Percentiles rank a stretch among this genome's conserved stretches.
Conservation (phyloP, 2,329 filamentous ascomycete genomes). For the Macrophomina phaseolina region DNA sequence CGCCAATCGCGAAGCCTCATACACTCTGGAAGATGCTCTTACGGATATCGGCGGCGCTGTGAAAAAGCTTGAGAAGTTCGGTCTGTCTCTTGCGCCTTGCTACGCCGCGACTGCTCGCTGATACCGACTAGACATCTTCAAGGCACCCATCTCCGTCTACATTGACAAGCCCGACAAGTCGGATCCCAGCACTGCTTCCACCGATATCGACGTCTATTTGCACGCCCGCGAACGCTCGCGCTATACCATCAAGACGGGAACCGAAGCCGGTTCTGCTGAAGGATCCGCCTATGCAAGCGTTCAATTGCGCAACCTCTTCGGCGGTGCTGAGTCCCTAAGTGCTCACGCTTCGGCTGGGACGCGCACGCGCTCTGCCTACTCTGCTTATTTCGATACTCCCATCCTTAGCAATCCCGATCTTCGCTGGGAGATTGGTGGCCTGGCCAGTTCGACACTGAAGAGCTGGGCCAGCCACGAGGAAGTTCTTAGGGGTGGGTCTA, state of each 20-base stretch:
- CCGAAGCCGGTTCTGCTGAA: constrained; percentile 91
- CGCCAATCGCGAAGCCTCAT: constrained; percentile 68
- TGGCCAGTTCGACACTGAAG: constrained; percentile 86
- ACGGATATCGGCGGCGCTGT: constrained; percentile 72
- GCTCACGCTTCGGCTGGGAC: constrained; percentile 89
- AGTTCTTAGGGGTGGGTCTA: constrained; percentile 75
- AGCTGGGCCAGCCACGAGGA: constrained; percentile 95
- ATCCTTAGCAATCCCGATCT: constrained; percentile 84
- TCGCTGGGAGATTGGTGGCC: constrained; percentile 76
- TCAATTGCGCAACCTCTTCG: constrained; percentile 89
- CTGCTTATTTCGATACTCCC: constrained; percentile 81
- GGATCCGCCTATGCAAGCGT: constrained; percentile 91
- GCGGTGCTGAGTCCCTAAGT: constrained; percentile 87
- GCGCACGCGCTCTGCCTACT: constrained; percentile 88
- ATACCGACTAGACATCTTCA: constrained; percentile 74
- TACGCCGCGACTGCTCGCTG: background rate
- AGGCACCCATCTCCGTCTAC: constrained; percentile 80
- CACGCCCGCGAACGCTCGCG: constrained; percentile 79
- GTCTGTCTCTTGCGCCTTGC: constrained; percentile 55
- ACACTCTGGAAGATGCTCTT: constrained; percentile 81
- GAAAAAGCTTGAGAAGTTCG: constrained; percentile 78
- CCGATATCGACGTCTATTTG: constrained; percentile 81
- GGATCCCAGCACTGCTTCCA: constrained; percentile 72
- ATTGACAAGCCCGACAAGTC: constrained; percentile 76
- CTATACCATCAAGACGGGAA: constrained; percentile 90